phyloP scores from a whole-genome alignment of 1,284 basidiomycete genomes.

The Cryptococcus jaspeensis region DNA sequence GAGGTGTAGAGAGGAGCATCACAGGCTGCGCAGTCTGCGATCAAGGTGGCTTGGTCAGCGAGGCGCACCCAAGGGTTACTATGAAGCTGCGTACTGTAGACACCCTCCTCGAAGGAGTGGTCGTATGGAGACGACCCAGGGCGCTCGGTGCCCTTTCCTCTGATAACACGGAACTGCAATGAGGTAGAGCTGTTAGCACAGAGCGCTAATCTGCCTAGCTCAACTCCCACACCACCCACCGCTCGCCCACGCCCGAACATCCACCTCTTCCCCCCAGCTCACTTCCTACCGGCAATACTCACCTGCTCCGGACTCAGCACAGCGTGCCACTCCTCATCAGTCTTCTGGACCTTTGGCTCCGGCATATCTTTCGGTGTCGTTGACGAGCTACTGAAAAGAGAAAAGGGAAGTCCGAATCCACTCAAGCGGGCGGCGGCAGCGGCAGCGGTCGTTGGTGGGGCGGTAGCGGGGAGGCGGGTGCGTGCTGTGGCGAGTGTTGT shows the following conservation, averaged over 20 bases:
- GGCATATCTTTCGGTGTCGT: constrained; percentile 10
- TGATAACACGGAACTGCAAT: constrained; percentile 74
- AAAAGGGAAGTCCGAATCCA: constrained; percentile 31
- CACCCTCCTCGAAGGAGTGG: constrained; percentile 60
- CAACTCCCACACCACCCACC: not conserved
- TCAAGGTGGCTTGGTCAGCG: not conserved
- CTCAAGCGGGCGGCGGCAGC: constrained; percentile 16
- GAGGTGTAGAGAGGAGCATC: constrained; percentile 70
- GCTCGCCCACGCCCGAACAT: not conserved
- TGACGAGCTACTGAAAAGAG: constrained; percentile 23
- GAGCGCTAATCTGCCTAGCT: not conserved
- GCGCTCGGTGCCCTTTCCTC: constrained; percentile 82
- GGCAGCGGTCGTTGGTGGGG: constrained; percentile 1
- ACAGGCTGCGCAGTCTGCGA: constrained; percentile 50
- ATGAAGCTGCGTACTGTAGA: constrained; percentile 57
- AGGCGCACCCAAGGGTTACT: not conserved
- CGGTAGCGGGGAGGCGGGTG: not conserved
- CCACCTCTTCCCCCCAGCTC: not conserved
- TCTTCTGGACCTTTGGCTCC: constrained; percentile 56
- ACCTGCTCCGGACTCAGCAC: constrained; percentile 80
- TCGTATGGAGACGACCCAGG: constrained; percentile 77
- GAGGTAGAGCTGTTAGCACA: not conserved
- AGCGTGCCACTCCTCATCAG: constrained; percentile 82
- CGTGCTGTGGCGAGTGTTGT: constrained; percentile 14
- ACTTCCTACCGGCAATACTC: constrained; percentile 26